These are phyloP conservation scores for Kregervanrija pseudodelftensis DNA, from an alignment of 805 yeast species.

Conservation along the genomic window DNA sequence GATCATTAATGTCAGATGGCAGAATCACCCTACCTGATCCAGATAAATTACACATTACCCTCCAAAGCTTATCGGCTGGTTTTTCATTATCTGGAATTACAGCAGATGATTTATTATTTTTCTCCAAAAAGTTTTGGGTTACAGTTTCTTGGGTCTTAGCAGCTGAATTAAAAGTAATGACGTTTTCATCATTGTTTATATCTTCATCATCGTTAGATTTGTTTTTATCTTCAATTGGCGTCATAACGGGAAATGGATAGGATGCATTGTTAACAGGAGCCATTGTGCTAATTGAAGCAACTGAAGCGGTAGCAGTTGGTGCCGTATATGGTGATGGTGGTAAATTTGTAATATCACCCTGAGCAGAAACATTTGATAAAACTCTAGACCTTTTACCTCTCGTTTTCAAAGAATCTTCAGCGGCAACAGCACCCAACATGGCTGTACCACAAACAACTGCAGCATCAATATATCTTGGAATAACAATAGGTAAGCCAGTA, in stretches of 20 bases:
- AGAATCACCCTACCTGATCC: slow-evolving; percentile 75
- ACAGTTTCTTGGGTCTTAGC: slow-evolving; percentile 47
- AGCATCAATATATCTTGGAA: slow-evolving; percentile 92
- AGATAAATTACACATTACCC: slow-evolving; percentile 75
- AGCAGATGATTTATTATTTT: slow-evolving; percentile 1
- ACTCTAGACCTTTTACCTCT: slow-evolving; percentile 1
- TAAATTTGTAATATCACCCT: slow-evolving; percentile 4
- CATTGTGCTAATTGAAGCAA: slow-evolving; percentile 48
- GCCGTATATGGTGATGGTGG: slow-evolving; percentile 71
- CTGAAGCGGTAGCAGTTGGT: slow-evolving; percentile 69
- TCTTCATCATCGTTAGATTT: slow-evolving; percentile 7
- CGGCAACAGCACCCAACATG: slow-evolving; percentile 89
- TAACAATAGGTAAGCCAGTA: slow-evolving; percentile 83
- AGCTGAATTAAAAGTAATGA: slow-evolving; percentile 56
- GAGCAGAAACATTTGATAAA: not conserved
- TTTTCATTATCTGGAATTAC: slow-evolving; percentile 8
- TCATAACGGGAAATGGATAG: slow-evolving; percentile 44
- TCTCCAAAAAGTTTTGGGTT: slow-evolving; percentile 33
- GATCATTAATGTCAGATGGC: slow-evolving; percentile 51
- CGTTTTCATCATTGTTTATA: slow-evolving; percentile 39
- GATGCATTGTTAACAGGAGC: slow-evolving; percentile 29
- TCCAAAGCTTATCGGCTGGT: slow-evolving; percentile 71
- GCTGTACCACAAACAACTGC: slow-evolving; percentile 98
- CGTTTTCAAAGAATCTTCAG: slow-evolving; percentile 47
- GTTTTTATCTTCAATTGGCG: slow-evolving; percentile 29